Base-by-base conservation (phyloP, 2,329 filamentous ascomycete genomes). In the Talaromyces sp. region DNA sequence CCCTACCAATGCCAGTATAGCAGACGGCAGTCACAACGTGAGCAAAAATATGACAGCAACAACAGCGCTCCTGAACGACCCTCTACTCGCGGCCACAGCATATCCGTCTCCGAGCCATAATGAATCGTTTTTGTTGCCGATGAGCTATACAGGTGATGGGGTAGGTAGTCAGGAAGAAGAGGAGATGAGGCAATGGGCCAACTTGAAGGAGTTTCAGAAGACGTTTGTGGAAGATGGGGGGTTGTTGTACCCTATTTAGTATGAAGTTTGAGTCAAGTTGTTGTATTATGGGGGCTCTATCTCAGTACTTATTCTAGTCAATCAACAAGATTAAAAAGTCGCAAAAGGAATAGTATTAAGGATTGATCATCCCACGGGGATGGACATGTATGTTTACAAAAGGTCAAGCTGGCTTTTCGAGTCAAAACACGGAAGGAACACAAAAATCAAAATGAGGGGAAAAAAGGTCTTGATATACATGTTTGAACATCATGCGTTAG, bases 161-260 rank as follows among this genome's bases (percentile, higher is more conserved):
- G 19, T 57, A 72, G 77, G 52, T 70, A 83, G 68, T 86, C 89
- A 45, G 13, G 91, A 95, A 70, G 90, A 94, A 71, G 86, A 89
- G 61, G 91, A 95, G 76, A 77, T 95, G 69, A 83, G 86, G 22
- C 84, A 87, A 66, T 96, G 92, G 92, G 89, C 90, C 0, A 91
- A 90, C 73, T 77, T 96, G 68, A 84, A 90, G 66, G 90, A 94
- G 61, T 90, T 91, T 69, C 92, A 96, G 76, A 77, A 89, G 67
- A 87, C 88, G 64, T 91, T 93, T 73, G 85, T 87, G 9, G 85
- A 88, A 63, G 84, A 84, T 41, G 89, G 88, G 1, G 89, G 87
- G 24, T 33, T 74, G 35, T 57, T 76, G 31, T 73, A 71, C 31
- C 72, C 76, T 45, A 64, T 39, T 4, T 66, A 10, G 19, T 56